Evolutionary conservation across 108 stramenopile genomes (phyloP).

Genomic region (Aureococcus anophagefferens): DNA sequence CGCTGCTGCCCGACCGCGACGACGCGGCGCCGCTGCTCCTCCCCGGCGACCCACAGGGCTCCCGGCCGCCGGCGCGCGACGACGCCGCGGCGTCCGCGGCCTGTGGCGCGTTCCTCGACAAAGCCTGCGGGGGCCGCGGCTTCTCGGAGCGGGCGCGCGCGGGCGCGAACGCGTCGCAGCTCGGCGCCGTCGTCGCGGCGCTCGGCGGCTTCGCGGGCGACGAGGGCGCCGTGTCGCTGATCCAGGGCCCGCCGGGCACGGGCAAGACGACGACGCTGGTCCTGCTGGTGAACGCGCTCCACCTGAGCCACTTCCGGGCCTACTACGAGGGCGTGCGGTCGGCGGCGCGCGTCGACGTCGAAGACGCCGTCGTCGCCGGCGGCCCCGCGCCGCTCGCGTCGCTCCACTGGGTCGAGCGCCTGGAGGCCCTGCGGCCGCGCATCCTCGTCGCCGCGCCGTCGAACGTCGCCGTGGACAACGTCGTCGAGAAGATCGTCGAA

Average conservation of each 20-base stretch:
- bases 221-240: conserved; percentile 68
- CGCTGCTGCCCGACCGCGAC: background rate
- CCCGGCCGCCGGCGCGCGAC: background rate
- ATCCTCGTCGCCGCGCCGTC: conserved; percentile 87
- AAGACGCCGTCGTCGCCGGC: too few species aligned
- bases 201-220: conserved; percentile 26
- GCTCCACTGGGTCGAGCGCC: background rate
- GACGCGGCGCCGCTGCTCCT: background rate
- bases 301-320: conserved; percentile 74
- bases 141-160: conserved; percentile 56
- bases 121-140: conserved; percentile 64
- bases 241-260: conserved; percentile 68
- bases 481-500: conserved; percentile 80
- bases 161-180: conserved; percentile 70
- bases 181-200: conserved; percentile 61
- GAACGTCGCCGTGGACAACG: conserved; percentile 95
- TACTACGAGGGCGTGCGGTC: conserved; percentile 52
- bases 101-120: too few species aligned
- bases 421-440: conserved; percentile 39
- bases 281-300: conserved; percentile 81
- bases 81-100: background rate
- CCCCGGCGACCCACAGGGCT: too few species aligned
- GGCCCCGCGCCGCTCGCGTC: too few species aligned
- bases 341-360: too few species aligned
- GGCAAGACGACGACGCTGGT: conserved; percentile 91